Evolutionary conservation across 2,329 filamentous ascomycete genomes (phyloP), one percentile per base, ranked within the genome.

Genomic region (Epicoccum nigrum): DNA sequence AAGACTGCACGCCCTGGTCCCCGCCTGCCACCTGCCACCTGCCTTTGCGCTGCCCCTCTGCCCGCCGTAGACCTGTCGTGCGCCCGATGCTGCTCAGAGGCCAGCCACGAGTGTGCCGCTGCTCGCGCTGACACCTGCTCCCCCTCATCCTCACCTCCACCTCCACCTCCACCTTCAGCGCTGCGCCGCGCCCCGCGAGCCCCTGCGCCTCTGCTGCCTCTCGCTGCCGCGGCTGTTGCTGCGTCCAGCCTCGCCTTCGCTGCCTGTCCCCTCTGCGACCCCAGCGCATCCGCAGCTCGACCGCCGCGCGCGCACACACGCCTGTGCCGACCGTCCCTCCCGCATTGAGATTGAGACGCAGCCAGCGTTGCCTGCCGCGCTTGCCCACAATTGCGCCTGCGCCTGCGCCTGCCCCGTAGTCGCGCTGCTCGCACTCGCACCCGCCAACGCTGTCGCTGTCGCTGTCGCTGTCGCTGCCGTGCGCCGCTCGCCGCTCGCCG

Each of bases 1-100:
- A 45, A 21, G 28, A 35, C 31, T 16, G 38, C 34, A 50, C 46
- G 48, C 55, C 56, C 40, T 41, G 43, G 35, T 33, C 58, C 32
- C 45, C 49, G 53, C 49, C 54, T 27, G n/a, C n/a, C n/a, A n/a
- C n/a, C n/a, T n/a, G n/a, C n/a, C n/a, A n/a, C n/a, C n/a, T n/a
- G 35, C 35, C n/a, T 16, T 21, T 39, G 35, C 35, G 21, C 35
- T 35, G 17, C 23, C 37, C 52, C 28, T 37, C 39, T 43, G 33
- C 50, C 35, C 27, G 30, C 11, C 41, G 37, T 28, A 33, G 44
- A 20, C 33, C 32, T 38, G 21, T 35, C 33, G 31, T 47, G 51
- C 54, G 59, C 59, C 63, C 63, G 59, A 69, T 70, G 65, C 66
- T 65, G 64, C 65, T 63, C 64, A 51, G 32, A 51, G 54, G 53